Evolutionary conservation across 768 basidiomycete species (phyloP), one percentile per base, ranked within the genome.

Genomic region (Hortiboletus flavorubellus): DNA sequence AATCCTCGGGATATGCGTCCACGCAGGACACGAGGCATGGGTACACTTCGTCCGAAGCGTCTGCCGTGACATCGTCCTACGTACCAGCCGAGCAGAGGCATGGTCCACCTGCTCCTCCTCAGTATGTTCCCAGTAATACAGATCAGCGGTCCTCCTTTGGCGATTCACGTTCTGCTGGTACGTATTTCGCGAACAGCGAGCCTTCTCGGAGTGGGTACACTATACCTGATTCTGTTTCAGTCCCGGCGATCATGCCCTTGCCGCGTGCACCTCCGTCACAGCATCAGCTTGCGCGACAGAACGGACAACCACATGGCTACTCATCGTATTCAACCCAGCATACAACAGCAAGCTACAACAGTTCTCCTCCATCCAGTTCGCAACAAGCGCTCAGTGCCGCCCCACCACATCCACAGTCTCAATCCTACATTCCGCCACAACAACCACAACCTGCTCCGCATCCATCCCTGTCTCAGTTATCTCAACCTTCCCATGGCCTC

Each of bases 321-420:
- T 52, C 63, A 5, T 47, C 66, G 6, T 66, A 64, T 37, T 6
- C 49, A 3, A 1, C 54, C 3, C 58, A 65, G 37, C 62, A 59
- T 54, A 12, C 61, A 35, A 21, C 57, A 23, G 29, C 62, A 8
- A 49, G 12, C 10, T 68, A 62, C 7, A 46, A n/a, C 7, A 34
- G 58, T 8, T 66, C 68, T 4, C 53, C 64, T n/a, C 39, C 31
- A 7, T 46, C 73, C 18, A 60, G 34, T 44, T 10, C 61, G 3
- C 60, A 64, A 21, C 62, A 64, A 18, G 44, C 53, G 35, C 46
- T 60, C 4, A 46, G 46, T 26, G 30, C 53, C 6, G 39, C 41
- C 12, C 53, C 59, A 33, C 11, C 55, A 26, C 64, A 59, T 23
- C 55, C 66, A 1, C 69, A 67, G 10, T 64, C 72, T 21, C 74